Base-by-base conservation (phyloP, 2,329 filamentous ascomycete genomes). In the Aspergillus alliaceus region DNA sequence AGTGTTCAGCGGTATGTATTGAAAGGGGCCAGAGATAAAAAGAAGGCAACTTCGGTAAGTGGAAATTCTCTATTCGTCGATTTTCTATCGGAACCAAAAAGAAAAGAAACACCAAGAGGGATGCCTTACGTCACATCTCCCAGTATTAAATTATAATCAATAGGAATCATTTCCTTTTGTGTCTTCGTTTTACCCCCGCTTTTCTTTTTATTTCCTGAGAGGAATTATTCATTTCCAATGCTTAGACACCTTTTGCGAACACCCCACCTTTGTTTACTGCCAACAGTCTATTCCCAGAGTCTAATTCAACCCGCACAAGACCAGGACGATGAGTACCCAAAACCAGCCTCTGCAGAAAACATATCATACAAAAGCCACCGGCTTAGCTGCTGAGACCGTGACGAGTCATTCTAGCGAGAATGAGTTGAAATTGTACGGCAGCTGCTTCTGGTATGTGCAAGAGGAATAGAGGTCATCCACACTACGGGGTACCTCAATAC, bases 401-500 rank as follows among this genome's bases (percentile, higher is more conserved):
- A 85, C 86, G 68, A 86, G 83, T 53, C 91, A 91, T 66, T 80
- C 83, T n/a, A 84, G 84, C 59, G 88, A 91, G 6, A 79, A 84
- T 59, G 84, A 88, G 7, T 74, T 96, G 50, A 93, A 91, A 73
- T 79, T 96, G 2, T 96, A 89, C 70, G 90, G 90, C 27, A 89
- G 88, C 65, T 93, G 90, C 71, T 95, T 92, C 72, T 96, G 91
- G 90, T 91, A 77, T 66, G 79, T 74, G 34, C 29, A 29, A 29
- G n/a, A 42, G 24, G n/a, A n/a, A 27, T 22, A 27, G 9, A 20
- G 22, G 56, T 53, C 55, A 47, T 34, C n/a, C 42, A n/a, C 22
- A 14, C 7, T 25, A 7, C n/a, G 29, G 60, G 20, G 24, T 12
- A 11, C 40, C n/a, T 53, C 32, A 53, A 29, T 31, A 59, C 52